Conservation (phyloP, 345 rosid genomes). For the Murraya koenigii region DNA sequence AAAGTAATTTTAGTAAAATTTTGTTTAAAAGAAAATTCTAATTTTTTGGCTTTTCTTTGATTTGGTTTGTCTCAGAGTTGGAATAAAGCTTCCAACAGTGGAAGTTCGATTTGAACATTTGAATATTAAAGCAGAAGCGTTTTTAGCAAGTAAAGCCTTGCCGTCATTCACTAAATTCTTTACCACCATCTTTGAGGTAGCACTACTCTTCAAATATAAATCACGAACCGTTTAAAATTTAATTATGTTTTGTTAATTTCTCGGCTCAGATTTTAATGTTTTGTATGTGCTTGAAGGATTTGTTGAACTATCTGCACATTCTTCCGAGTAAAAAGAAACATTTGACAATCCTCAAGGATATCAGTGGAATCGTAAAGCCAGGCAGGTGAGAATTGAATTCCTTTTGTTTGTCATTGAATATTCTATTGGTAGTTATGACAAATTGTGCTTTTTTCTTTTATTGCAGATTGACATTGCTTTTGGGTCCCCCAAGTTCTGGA, state of each 20-base stretch:
- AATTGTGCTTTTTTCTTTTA: neutral
- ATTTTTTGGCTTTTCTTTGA: no score
- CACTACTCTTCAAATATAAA: neutral
- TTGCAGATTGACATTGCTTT: slow-evolving; percentile 64
- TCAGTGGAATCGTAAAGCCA: slow-evolving; percentile 71
- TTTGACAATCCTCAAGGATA: slow-evolving; percentile 57
- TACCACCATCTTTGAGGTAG: neutral
- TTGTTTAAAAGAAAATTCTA: no score
- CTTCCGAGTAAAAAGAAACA: slow-evolving; percentile 49
- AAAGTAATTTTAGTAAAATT: no score
- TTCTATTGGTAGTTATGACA: neutral
- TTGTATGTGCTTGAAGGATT: neutral
- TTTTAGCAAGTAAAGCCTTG: neutral
- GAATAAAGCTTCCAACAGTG: neutral
- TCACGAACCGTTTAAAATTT: neutral
- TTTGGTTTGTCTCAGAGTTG: neutral
- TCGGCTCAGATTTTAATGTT: neutral
- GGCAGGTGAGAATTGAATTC: slow-evolving; percentile 39
- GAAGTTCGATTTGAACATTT: neutral
- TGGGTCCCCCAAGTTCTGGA: slow-evolving; percentile 89
- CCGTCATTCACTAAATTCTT: neutral
- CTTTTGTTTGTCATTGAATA: neutral
- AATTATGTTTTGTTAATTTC: neutral
- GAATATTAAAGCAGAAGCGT: neutral
- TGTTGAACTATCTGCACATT: slow-evolving; percentile 30